Evolutionary conservation across 2,329 filamentous ascomycete genomes (phyloP), one percentile per base, ranked within the genome.

Genomic region (Onygenales sp.): DNA sequence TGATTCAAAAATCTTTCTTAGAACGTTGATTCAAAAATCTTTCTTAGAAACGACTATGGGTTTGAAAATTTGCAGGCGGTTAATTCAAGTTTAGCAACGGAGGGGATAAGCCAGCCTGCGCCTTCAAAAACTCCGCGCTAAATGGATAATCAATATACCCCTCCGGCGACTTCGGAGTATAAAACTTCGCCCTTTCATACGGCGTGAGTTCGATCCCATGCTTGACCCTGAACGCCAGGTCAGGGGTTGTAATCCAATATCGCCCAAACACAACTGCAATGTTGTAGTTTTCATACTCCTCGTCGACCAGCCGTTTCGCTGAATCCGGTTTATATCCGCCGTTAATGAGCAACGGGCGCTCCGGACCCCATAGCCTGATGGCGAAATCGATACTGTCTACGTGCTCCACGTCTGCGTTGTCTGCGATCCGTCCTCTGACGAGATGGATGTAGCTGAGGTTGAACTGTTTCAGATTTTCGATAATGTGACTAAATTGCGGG

Each of bases 391-490:
- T 60, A 2, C 67, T 59, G 2, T 64, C 58, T 6, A 70, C 65
- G 1, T 58, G 56, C 47, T 78, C 73, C 2, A 64, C 42, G 39
- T 56, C 52, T 39, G 52, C 48, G 13, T 57, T 47, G 14, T 55
- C 58, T 13, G 57, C 45, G 53, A 83, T 68, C 0, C 81, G 75
- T 0, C 80, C 75, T 61, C 87, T 82, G 7, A 87, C 69, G 0
- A 85, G 54, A 63, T 86, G 83, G 2, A 85, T 63, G 61, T 82
- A 87, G 0, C 82, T 77, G 11, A 87, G 68, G 1, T 76, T 72
- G 1, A 83, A 63, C 31, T 70, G 65, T 52, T 74, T 77, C 9
- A 82, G 68, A 43, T 77, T 73, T 36, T 68, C 60, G 43, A 82
- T 72, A 7, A 86, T 63, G 60, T 87, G 72, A 0, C 69, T 70